Base-by-base conservation (phyloP, 768 basidiomycete genomes). In the Pholiota conissans region DNA sequence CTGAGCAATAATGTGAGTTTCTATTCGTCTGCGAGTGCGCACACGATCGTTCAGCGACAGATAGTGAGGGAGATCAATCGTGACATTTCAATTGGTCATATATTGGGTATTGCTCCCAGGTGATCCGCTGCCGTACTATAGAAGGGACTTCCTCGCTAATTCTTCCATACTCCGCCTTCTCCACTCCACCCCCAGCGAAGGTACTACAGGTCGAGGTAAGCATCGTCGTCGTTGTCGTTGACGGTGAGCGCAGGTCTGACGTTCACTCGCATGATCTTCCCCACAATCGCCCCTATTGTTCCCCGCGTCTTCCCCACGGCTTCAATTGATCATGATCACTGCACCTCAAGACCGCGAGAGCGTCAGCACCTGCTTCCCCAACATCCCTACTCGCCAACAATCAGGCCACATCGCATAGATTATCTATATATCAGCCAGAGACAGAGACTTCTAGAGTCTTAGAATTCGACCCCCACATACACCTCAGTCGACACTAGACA, bases 381-480 rank as follows among this genome's bases (percentile, higher is more conserved):
- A 18, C 49, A 49, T 49, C 22, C 50, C 7, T 22, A 34, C 22
- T 24, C 49, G 18, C 49, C 18, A 32, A 16, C 30, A 51, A 30
- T 30, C 34, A 30, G n/a, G 30, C n/a, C n/a, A n/a, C 49, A 18
- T 18, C 35, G 50, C 34, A 52, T 52, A 52, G 50, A 52, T 52
- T 52, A 52, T 52, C 50, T 52, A 52, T 52, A 52, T 30, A 29
- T n/a, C 50, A 39, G 18, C 42, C 22, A 22, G 42, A n/a, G 11
- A 45, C 3, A 45, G n/a, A 45, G 50, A 37, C 50, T 34, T 34
- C 50, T 52, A 52, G 50, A 39, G 50, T 52, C 50, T 8, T 52
- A 46, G 53, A 54, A 35, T 18, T 39, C n/a, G n/a, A n/a, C n/a
- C n/a, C n/a, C n/a, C n/a, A n/a, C n/a, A 49, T 13, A 27, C 20